A percentile compares a stretch with the other conserved stretches of the same genome.
phyloP scores from a whole-genome alignment of 768 basidiomycete genomes.

The Royoungia palumana region DNA sequence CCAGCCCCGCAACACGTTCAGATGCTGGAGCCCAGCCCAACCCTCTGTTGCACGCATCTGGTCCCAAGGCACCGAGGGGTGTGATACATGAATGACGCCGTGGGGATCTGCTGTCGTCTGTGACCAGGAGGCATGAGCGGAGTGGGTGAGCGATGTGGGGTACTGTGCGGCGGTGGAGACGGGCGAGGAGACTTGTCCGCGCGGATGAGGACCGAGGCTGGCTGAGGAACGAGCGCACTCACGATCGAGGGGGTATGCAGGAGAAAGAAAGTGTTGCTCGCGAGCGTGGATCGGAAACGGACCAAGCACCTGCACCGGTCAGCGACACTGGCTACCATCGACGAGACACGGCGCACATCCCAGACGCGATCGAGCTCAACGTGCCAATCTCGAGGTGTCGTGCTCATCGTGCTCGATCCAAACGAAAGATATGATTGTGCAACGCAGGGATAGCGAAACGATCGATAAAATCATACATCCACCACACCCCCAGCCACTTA shows the following conservation, averaged over 20 bases:
- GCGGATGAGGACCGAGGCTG: background rate
- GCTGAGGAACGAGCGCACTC: conserved; percentile 19
- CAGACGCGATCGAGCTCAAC: conserved; percentile 26
- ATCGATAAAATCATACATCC: background rate
- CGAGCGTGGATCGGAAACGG: conserved; percentile 83
- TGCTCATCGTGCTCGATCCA: conserved; percentile 5
- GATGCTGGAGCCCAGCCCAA: conserved; percentile 85
- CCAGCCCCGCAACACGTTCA: conserved; percentile 63
- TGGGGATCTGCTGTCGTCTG: conserved; percentile 38
- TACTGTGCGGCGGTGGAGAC: conserved; percentile 33
- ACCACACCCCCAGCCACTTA: conserved; percentile 28
- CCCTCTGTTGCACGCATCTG: conserved; percentile 73
- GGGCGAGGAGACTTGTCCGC: conserved; percentile 9
- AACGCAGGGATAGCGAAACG: background rate
- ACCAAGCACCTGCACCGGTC: conserved; percentile 57
- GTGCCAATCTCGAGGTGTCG: conserved; percentile 15
- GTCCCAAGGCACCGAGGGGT: conserved; percentile 63
- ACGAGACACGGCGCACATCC: conserved; percentile 22
- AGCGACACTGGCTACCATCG: background rate
- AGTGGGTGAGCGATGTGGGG: conserved; percentile 50
- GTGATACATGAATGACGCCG: conserved; percentile 57
- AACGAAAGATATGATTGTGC: background rate
- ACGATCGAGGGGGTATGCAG: conserved; percentile 70
- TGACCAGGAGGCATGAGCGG: conserved; percentile 55
- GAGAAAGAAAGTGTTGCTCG: conserved; percentile 80